Conservation (phyloP, 2,329 filamentous ascomycete species). For the Periconia sp. region DNA sequence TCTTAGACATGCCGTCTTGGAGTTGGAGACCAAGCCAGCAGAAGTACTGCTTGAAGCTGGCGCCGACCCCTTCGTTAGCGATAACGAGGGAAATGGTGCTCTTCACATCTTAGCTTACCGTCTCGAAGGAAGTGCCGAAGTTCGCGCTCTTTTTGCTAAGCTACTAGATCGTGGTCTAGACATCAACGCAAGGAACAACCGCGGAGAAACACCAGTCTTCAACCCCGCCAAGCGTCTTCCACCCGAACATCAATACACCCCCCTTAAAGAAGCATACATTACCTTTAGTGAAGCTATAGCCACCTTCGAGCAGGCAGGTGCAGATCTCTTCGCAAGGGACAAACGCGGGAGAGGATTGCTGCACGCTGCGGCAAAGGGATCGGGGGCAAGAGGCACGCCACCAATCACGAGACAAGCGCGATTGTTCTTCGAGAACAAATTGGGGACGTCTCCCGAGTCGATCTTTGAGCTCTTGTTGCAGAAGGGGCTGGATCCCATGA, state of each 20-base stretch:
- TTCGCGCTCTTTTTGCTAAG: slow-evolving; percentile 6
- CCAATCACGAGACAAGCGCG: too few relatives aligned
- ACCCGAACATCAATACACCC: neutral
- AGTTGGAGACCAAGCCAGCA: slow-evolving; percentile 1
- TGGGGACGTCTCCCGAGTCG: too few relatives aligned
- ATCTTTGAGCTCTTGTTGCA: slow-evolving; percentile 18
- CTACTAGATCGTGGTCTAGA: slow-evolving; percentile 11
- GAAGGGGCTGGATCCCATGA: slow-evolving; percentile 16
- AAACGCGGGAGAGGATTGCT: slow-evolving; percentile 6
- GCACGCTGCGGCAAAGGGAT: slow-evolving; percentile 11
- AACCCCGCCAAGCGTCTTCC: slow-evolving; percentile 4
- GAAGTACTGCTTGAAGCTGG: slow-evolving; percentile 12
- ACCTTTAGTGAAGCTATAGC: neutral
- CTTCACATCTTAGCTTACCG: slow-evolving; percentile 17
- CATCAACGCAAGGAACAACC: slow-evolving; percentile 18
- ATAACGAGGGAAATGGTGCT: slow-evolving; percentile 12
- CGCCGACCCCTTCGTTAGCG: slow-evolving; percentile 6
- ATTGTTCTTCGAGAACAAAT: neutral
- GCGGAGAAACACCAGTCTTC: slow-evolving; percentile 23
- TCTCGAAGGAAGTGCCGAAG: neutral
- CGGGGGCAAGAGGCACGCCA: too few relatives aligned
- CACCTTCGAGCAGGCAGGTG: slow-evolving; percentile 10
- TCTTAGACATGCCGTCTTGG: slow-evolving; percentile 1
- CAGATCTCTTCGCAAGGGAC: slow-evolving; percentile 9
- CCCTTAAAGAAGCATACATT: too few relatives aligned